A percentile compares a stretch with the other conserved stretches of the same genome.
These are phyloP conservation scores for Plasmodium inui DNA, from an alignment of 169 alveolate species.

Conservation along the genomic window DNA sequence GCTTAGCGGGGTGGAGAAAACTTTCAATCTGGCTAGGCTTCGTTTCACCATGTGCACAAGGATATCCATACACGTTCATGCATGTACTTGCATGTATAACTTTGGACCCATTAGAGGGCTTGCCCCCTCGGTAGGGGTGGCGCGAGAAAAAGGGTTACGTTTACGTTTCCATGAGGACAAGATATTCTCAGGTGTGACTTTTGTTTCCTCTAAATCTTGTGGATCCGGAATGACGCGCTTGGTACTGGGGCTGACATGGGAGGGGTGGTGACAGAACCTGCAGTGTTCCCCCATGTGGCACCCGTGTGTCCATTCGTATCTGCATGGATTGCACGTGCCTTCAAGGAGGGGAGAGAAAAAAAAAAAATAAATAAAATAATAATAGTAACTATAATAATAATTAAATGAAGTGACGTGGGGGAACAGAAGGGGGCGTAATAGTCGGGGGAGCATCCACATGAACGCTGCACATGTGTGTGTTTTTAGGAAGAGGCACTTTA, in stretches of 20 bases:
- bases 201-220: neutral
- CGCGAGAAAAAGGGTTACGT: neutral
- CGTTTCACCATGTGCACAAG: too few relatives aligned
- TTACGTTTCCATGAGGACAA: neutral
- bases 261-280: constrained; percentile 77
- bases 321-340: constrained; percentile 79
- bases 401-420: neutral
- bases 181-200: constrained; percentile 37
- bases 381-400: too few relatives aligned
- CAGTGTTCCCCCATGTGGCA: constrained; percentile 77
- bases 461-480: too few relatives aligned
- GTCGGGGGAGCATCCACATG: neutral
- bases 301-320: constrained; percentile 78
- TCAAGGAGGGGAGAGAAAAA: neutral
- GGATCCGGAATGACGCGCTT: constrained; percentile 66
- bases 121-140: too few relatives aligned
- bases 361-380: neutral
- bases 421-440: neutral
- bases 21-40: too few relatives aligned
- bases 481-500: too few relatives aligned
- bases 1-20: too few relatives aligned
- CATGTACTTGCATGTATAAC: too few relatives aligned
- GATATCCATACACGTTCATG: too few relatives aligned
- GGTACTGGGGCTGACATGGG: constrained; percentile 68
- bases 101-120: too few relatives aligned